Percentiles rank a stretch among this genome's conserved stretches.
These are phyloP conservation scores for Hibiscus mutabilis DNA, from an alignment of 345 rosid species.

Conservation along the genomic window DNA sequence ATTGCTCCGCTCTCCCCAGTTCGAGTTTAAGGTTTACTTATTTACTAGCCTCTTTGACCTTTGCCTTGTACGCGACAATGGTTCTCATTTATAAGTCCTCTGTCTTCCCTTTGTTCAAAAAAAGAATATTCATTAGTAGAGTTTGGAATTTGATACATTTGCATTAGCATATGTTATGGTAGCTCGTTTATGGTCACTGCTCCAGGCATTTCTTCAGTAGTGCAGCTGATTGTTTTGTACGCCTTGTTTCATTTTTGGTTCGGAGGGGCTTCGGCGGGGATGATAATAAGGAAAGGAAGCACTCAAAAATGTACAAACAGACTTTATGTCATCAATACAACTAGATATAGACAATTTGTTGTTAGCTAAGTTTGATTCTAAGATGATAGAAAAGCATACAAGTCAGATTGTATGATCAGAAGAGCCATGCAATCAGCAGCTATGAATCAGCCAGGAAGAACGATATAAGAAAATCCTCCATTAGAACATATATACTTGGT, in stretches of 20 bases:
- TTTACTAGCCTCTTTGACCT: no score
- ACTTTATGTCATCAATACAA: not conserved
- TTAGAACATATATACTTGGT: not conserved
- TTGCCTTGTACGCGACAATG: no score
- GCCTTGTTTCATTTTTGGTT: not conserved
- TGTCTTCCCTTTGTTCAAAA: no score
- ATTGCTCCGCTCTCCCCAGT: no score
- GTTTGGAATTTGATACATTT: not conserved
- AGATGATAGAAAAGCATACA: constrained; percentile 7
- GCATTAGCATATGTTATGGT: not conserved
- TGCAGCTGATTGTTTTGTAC: not conserved
- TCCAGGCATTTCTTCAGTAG: not conserved
- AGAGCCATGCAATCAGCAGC: not conserved
- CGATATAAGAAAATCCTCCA: constrained; percentile 6
- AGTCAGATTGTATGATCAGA: constrained; percentile 17
- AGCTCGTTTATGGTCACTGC: not conserved
- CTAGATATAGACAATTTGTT: not conserved
- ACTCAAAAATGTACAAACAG: not conserved
- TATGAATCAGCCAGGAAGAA: constrained; percentile 2
- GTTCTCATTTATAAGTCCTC: no score
- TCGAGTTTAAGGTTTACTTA: no score
- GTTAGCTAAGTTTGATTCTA: constrained; percentile 1
- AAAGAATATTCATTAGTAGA: not conserved
- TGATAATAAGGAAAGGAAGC: not conserved
- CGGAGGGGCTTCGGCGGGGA: not conserved